Base-by-base conservation (phyloP, 305 asterid genomes). In the Rubia balearica region DNA sequence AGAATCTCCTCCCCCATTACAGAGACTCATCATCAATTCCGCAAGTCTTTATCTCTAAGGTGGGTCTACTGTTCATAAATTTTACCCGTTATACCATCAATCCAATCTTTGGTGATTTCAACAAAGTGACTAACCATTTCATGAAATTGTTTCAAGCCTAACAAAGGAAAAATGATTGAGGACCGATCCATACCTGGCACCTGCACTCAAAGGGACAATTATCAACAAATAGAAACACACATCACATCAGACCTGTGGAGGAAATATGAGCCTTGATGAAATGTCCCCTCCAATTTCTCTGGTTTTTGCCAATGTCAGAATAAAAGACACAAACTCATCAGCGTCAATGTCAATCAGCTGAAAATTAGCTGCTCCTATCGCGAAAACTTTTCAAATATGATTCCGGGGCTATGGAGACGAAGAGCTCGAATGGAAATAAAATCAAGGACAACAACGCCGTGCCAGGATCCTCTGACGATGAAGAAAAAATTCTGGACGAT, bases 111-210 rank as follows among this genome's bases (percentile, higher is more conserved):
- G 2, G 92, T 86, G 63, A 93, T 83, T 80, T 90, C 98, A 85
- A 90, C 92, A 77, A 93, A 93, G 77, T 93, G 98, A 61, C 98
- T 96, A 72, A 93, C 89, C 96, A 88, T 90, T 83, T 93, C 97
- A 81, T 93, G 73, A 74, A 90, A 90, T 81, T 90, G 97, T 74
- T 88, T 93, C 79, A 93, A 86, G 57, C 97, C 97, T 21, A 96
- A 93, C 73, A 93, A 81, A 6, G 97, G 98, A 79, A 93, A 96
- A 69, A 93, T 93, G 80, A 93, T 93, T 74, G 98, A 93, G 40
- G 97, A 87, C 46, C 98, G 95, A 65, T 93, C 98, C n/a, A 97
- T 82, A 71, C 96, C 97, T 0, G 96, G 88, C 59, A 93, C 98
- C 98, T 92, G 89, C 83, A 76, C 46, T 69, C 75, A 8, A 57